phyloP scores from a whole-genome alignment of 2,329 filamentous ascomycete species.

The Monosporascus sp. region DNA sequence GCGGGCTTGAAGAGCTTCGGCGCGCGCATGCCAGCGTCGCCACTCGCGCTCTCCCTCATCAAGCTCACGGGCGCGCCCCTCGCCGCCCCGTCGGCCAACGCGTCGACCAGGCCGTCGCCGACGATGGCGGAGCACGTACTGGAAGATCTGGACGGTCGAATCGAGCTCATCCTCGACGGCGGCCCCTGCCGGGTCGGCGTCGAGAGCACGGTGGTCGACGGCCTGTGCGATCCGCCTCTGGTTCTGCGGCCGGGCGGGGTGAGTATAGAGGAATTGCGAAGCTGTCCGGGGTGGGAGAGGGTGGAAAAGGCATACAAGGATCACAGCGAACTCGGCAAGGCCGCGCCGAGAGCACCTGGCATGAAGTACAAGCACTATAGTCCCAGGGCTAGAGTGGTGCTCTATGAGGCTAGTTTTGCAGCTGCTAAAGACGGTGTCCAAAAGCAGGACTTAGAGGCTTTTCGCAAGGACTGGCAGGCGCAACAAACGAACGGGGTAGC shows the following conservation, averaged over 20 bases:
- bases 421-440: slow-evolving; percentile 30
- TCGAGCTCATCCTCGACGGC: slow-evolving; percentile 84
- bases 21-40: slow-evolving; percentile 78
- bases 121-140: slow-evolving; percentile 86
- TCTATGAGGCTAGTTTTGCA: slow-evolving; percentile 60
- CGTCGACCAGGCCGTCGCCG: slow-evolving; percentile 86
- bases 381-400: slow-evolving; percentile 76
- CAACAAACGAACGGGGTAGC: slow-evolving; percentile 8
- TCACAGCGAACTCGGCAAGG: slow-evolving; percentile 57
- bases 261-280: slow-evolving; percentile 70
- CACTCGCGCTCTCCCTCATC: slow-evolving; percentile 85
- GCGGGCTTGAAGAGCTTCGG: slow-evolving; percentile 81
- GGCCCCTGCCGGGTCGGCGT: slow-evolving; percentile 84
- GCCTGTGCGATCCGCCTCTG: slow-evolving; percentile 71
- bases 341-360: slow-evolving; percentile 76
- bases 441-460: slow-evolving; percentile 26
- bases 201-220: slow-evolving; percentile 95
- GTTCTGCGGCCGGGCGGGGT: slow-evolving; percentile 85
- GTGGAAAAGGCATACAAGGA: slow-evolving; percentile 77
- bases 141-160: slow-evolving; percentile 75
- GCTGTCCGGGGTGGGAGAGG: slow-evolving; percentile 73
- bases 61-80: slow-evolving; percentile 70
- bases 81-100: slow-evolving; percentile 90
- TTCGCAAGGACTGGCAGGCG: slow-evolving; percentile 7
- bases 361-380: slow-evolving; percentile 99